Conservation (phyloP, 2,329 filamentous ascomycete genomes). For the Annulohypoxylon truncatum region DNA sequence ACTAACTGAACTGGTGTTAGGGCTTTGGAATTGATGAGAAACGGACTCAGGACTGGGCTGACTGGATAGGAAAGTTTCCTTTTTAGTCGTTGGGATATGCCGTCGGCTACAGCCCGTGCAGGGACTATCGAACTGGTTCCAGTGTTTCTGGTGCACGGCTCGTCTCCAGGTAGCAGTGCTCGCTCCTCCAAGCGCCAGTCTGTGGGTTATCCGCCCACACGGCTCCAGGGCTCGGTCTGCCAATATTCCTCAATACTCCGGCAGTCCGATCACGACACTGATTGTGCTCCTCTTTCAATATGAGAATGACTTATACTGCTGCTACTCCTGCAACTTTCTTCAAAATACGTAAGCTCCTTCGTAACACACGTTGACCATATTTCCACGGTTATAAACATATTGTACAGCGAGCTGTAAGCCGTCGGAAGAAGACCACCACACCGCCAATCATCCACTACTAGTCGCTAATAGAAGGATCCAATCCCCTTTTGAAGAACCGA, state of each 20-base stretch:
- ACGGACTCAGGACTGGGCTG: background rate
- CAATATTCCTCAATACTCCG: slow-evolving; percentile 1
- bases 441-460: slow-evolving; percentile 17
- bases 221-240: background rate
- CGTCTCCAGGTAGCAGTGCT: slow-evolving; percentile 12
- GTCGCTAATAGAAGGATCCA: slow-evolving; percentile 2
- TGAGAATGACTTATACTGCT: background rate
- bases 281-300: background rate
- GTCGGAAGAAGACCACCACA: slow-evolving; percentile 11
- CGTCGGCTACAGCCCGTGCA: slow-evolving; percentile 12
- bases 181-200: background rate
- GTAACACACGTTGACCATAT: background rate
- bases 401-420: slow-evolving; percentile 8
- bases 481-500: slow-evolving; percentile 6
- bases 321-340: background rate
- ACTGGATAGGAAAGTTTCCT: background rate
- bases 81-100: slow-evolving; percentile 14
- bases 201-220: slow-evolving; percentile 2
- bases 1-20: slow-evolving; percentile 20
- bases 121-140: slow-evolving; percentile 20
- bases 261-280: background rate
- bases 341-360: background rate
- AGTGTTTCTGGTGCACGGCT: slow-evolving; percentile 33
- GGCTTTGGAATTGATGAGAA: background rate
- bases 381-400: slow-evolving; percentile 8